Base-by-base conservation (phyloP, 164 flowering plant genomes). In the Warburgia ugandensis region DNA sequence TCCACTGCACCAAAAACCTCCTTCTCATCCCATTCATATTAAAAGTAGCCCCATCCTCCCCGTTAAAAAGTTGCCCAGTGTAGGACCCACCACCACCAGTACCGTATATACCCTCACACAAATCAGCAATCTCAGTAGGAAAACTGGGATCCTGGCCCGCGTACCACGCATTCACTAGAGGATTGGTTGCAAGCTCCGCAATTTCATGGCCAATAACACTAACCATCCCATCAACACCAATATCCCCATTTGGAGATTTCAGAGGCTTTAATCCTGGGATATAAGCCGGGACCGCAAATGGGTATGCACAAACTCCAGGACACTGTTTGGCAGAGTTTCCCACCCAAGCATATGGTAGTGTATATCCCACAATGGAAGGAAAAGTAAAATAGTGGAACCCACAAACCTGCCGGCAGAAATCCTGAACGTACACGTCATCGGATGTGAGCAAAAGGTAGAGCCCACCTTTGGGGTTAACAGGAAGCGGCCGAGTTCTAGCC, bases 381-480 rank as follows among this genome's bases (percentile, higher is more conserved):
- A 88, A 87, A 0, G 98, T 92, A 69, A 92, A 87, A 55, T 88
- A 87, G 61, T 92, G 98, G 70, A 87, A 88, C 36, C 98, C 98
- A 48, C 98, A 92, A 0, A 81, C 84, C 37, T 73, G 75, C 0
- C 76, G 68, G 71, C 98, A 92, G 70, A 88, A 92, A 47, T 86
- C 83, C 64, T 88, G 77, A 2, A 92, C 86, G 68, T 59, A 58
- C 28, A 92, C 98, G 59, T 92, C 96, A 6, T 60, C 68, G 0
- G 95, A 69, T 0, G 98, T 92, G 21, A 92, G 75, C 19, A 92
- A 48, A 16, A 92, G 76, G 63, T 88, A 88, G 35, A 88, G 56
- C 25, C 94, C 96, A 20, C 71, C 59, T 28, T 65, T 68, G 1
- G 90, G 77, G 61, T 74, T 78, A 6, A 79, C 52, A 13, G 96